Conservation (phyloP, 2,329 filamentous ascomycete species). For the Epichloe sp. region DNA sequence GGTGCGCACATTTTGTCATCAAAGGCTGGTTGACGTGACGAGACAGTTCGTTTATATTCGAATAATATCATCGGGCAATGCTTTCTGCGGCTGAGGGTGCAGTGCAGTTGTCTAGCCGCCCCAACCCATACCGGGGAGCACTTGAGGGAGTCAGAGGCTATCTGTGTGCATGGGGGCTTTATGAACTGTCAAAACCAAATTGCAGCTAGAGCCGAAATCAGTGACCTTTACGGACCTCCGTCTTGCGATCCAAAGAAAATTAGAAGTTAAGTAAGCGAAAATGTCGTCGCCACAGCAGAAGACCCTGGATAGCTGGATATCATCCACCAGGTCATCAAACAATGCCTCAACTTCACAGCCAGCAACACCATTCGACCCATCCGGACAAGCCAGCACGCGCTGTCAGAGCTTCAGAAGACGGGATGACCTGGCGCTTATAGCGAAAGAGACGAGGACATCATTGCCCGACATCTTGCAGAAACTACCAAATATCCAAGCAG, state of each 20-base stretch:
- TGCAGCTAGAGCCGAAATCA: not conserved
- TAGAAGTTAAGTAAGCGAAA: not conserved
- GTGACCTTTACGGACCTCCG: too few species aligned
- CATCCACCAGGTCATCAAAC: constrained; percentile 1
- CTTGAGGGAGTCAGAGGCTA: not conserved
- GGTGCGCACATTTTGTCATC: too few species aligned
- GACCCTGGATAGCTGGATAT: constrained; percentile 18
- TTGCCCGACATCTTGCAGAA: constrained; percentile 33
- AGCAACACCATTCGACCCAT: constrained; percentile 4
- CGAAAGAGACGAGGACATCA: constrained; percentile 32
- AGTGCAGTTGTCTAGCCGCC: not conserved
- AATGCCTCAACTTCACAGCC: constrained; percentile 6
- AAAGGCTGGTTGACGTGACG: too few species aligned
- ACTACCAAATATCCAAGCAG: constrained; percentile 26
- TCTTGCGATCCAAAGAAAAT: too few species aligned
- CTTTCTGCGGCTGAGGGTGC: not conserved
- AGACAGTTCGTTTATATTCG: too few species aligned
- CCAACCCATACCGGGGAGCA: not conserved
- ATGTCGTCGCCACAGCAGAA: constrained; percentile 9
- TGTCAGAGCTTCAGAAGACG: constrained; percentile 4
- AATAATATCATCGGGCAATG: not conserved
- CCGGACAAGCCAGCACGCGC: not conserved
- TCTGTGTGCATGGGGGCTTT: too few species aligned
- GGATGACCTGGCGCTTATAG: constrained; percentile 24
- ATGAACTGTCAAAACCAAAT: not conserved